Evolutionary conservation across 306 rosid species (phyloP).

Genomic region (Vigna hirtella): DNA sequence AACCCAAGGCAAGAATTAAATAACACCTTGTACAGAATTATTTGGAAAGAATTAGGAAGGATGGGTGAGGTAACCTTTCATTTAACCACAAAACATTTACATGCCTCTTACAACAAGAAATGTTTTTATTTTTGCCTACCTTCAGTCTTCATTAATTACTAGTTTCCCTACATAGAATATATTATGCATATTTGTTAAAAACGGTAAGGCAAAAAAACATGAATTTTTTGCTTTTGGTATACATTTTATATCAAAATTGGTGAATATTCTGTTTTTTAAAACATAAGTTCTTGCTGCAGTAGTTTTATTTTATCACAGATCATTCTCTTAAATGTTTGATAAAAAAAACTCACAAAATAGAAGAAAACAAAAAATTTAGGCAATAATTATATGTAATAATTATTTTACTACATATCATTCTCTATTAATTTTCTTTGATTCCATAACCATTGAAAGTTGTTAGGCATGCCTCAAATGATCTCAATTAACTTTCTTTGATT

Average conservation of each 20-base stretch:
- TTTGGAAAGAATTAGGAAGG: constrained; percentile 61
- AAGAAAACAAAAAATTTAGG: too few relatives aligned
- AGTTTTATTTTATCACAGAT: neutral
- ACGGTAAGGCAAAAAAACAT: neutral
- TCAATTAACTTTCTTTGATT: too few relatives aligned
- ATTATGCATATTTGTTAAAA: constrained; percentile 3
- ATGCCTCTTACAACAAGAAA: constrained; percentile 26
- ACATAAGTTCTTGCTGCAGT: neutral
- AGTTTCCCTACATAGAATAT: constrained; percentile 13
- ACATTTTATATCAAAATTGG: neutral
- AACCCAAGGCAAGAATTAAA: constrained; percentile 45
- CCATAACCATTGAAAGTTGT: too few relatives aligned
- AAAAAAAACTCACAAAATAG: too few relatives aligned
- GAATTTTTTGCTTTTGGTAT: neutral
- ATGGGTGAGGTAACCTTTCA: constrained; percentile 62
- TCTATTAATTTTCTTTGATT: too few relatives aligned
- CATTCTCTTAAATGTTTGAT: too few relatives aligned
- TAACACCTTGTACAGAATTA: constrained; percentile 62
- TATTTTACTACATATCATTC: too few relatives aligned
- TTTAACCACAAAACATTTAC: constrained; percentile 10
- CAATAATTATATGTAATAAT: too few relatives aligned
- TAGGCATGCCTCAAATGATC: too few relatives aligned
- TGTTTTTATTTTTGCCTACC: too few relatives aligned
- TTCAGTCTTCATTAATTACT: neutral
- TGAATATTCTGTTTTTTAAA: neutral